Base-by-base conservation (phyloP, 257 asterid species). In the Galeopsis tetrahit region DNA sequence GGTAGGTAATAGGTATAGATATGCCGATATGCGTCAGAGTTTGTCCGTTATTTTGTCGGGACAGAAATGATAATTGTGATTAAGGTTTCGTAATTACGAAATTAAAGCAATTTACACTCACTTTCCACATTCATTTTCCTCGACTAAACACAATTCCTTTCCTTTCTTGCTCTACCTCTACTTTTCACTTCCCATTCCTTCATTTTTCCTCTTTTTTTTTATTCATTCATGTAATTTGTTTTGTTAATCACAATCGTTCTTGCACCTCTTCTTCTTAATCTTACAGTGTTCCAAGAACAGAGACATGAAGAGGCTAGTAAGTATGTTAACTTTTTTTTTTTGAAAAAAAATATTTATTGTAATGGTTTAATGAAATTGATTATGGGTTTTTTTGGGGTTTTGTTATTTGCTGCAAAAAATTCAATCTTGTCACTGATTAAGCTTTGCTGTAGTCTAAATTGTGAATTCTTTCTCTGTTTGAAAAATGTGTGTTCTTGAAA, bases 271-370 rank as follows among this genome's bases (percentile, higher is more conserved):
- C 66, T 39, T 79, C 79, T 75, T 58, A 77, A 66, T 39, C 61
- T 67, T 76, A 62, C 67, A 33, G 82, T 75, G 77, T 64, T 70
- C 81, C 83, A 79, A 79, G 77, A 78, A 66, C 67, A 73, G 72
- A 71, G 60, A 81, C 79, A 82, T 88, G 97, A 88, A 84, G 97
- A 84, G 90, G 93, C 97, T 93, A 90, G 98, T 93, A 93, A 90
- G 98, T 93, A 93, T 89, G 98, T 93, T 90, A 62, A 39, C 83
- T 40, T 58, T 33, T 74, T 64, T 36, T 44, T 46, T 15, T 44
- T 71, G n/a, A n/a, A n/a, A n/a, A n/a, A n/a, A n/a, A n/a, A n/a
- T n/a, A n/a, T n/a, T n/a, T n/a, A n/a, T n/a, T n/a, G n/a, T 43
- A 9, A 35, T 14, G 6, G 21, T 13, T 43, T 59, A 3, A 51